Evolutionary conservation across 73 alveolate genomes (phyloP), one percentile per base, ranked within the genome.

Genomic region (Durusdinium trenchii): DNA sequence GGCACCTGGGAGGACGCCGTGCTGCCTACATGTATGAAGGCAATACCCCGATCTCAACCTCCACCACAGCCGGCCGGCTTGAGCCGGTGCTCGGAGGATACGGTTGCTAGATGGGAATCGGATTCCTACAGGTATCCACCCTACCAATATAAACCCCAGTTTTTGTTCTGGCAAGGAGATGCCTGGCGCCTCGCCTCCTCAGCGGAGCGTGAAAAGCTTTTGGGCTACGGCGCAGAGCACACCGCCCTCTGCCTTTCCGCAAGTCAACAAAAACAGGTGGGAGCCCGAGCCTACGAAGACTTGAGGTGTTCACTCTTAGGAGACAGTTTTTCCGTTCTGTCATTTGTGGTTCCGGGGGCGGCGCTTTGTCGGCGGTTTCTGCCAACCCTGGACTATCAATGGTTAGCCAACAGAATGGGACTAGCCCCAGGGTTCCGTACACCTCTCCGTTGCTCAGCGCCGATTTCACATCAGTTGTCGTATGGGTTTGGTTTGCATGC

Each of bases 21-120:
- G 16, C 40, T 38, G 26, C 96, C 86, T 36, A 89, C 96, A 0
- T 89, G 78, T 30, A 89, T 89, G 96, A 62, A 64, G n/a, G 9
- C 57, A 6, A 43, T 89, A 1, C 52, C 43, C 36, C 14, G 86
- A 12, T 38, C 7, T 45, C 43, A 14, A 0, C 86, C 96, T 4
- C 96, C 96, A 0, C 86, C 86, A 1, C 10, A 6, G 0, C 81
- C 95, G 23, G 82, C 95, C 0, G 95, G 95, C 10, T 0, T 86
- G 2, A 28, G 23, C 1, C 60, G 83, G 35, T 52, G 73, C 3
- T 43, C 23, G 1, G 54, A 0, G 3, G 48, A 43, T 30, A 7
- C 60, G 1, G 0, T 16, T 2, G 32, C 0, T 1, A 14, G 57
- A 18, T 86, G 95, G 95, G 83, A n/a, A 28, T 12, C 54, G 3